Evolutionary conservation across 345 rosid species (phyloP), one percentile per base, ranked within the genome.

Genomic region (Arabidopsis suecica): DNA sequence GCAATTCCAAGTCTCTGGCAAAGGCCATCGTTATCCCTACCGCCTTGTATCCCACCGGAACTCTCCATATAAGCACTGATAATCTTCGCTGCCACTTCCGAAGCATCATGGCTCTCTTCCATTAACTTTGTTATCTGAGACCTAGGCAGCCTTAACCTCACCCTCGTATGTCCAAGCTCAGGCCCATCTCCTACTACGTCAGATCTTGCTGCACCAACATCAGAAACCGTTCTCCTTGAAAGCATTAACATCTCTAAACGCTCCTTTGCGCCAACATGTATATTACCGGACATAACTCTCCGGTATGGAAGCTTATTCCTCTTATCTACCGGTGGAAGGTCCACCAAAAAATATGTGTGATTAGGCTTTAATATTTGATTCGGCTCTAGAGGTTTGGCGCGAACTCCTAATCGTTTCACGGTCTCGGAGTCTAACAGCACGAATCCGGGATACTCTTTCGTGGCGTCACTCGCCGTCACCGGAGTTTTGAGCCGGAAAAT

Each of bases 261-360:
- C 72, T 93, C 98, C 82, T 86, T 89, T 9, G 98, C 97, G 34
- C 84, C 81, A 88, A 93, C 78, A 51, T 81, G 86, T 23, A 90
- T 80, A 44, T 44, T 44, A 18, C 84, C 96, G 20, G 98, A 93
- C 51, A 83, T 81, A n/a, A 81, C 97, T 72, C 96, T 81, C 55
- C 91, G 57, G 32, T 56, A 84, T 0, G 91, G 86, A 2, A 63
- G 71, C 58, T 47, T 70, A 14, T 59, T 58, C 30, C 57, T 81
- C 37, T 14, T 33, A 9, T 59, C 47, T 20, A 3, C 22, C n/a
- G 68, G 45, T 0, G 93, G 91, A 7, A 90, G 55, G 60, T 90
- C 89, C 5, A 90, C 91, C 14, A 90, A 78, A 82, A 90, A 90
- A 55, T 93, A 93, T 1, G 87, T 72, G 59, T 78, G 81, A 50